These are phyloP conservation scores for Sugiyamaella lignohabitans DNA, from an alignment of 805 yeast species.

Conservation along the genomic window DNA sequence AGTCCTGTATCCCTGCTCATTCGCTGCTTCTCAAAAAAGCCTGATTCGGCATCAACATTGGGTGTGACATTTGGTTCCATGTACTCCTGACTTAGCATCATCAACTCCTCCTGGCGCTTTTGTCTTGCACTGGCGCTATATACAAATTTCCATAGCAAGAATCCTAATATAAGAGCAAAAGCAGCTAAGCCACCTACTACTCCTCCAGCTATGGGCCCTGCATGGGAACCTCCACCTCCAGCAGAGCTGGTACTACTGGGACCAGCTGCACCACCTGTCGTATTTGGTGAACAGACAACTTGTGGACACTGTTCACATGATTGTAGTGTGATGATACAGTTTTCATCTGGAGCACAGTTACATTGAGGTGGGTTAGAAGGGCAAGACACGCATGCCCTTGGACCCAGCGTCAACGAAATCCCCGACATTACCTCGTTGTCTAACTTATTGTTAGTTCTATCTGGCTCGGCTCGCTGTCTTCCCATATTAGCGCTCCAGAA, in stretches of 20 bases:
- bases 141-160: conserved; percentile 36
- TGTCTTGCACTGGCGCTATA: conserved; percentile 30
- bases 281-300: conserved; percentile 39
- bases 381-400: conserved; percentile 6
- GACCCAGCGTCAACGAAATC: no score
- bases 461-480: no score
- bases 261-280: no score
- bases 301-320: conserved; percentile 54
- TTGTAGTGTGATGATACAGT: conserved; percentile 49
- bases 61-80: not conserved
- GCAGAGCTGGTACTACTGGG: conserved; percentile 9
- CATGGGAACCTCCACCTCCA: conserved; percentile 24
- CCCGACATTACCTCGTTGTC: no score
- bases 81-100: not conserved
- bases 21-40: conserved; percentile 12
- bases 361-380: conserved; percentile 39
- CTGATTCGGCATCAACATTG: conserved; percentile 13
- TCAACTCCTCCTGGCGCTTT: not conserved
- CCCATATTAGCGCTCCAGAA: no score
- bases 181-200: conserved; percentile 57
- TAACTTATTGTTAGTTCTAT: no score
- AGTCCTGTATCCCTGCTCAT: conserved; percentile 8
- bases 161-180: conserved; percentile 34
- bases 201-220: conserved; percentile 68
- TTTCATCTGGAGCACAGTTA: conserved; percentile 44